Evolutionary conservation across 495 filamentous ascomycete species (phyloP), one percentile per base, ranked within the genome.

Genomic region (Penicillium robsamsonii): DNA sequence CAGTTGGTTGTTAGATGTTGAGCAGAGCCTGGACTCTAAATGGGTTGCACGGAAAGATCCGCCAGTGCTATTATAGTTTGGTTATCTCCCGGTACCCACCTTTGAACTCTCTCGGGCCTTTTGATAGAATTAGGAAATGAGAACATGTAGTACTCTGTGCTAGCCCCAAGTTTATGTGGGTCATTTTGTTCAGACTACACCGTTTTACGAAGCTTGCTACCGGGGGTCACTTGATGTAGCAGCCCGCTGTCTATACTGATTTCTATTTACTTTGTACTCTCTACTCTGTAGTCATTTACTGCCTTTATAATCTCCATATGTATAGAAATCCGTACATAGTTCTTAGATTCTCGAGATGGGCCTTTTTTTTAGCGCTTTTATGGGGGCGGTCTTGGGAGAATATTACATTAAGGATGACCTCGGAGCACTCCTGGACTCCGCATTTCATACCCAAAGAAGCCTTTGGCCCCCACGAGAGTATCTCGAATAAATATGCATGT

Each of bases 21-120:
- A 18, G 22, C 22, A 46, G 35, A 40, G 52, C 2, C 13, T 35
- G 27, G 50, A 33, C 15, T 24, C 33, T 35, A 25, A 38, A 37
- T 8, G 43, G 29, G 43, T 40, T 46, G 52, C 43, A 46, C 42
- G 43, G 52, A 43, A 38, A 31, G 20, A 46, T 11, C 42, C 52
- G 51, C 31, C 11, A 10, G 1, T 27, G 11, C 25, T 10, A 4
- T 38, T 31, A 12, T 18, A 46, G 22, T 46, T 22, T 46, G 51
- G 51, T 20, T 5, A 54, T 42, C 25, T 43, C 37, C 37, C 50
- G 18, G 18, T 46, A 37, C 24, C 42, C 43, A 54, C 22, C 9
- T 37, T 18, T 37, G 22, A 10, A n/a, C 18, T 46, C 1, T 46
- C 1, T 35, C 30, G 17, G 20, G n/a, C 0, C 12, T n/a, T 46